Evolutionary conservation across 306 rosid genomes (phyloP), one percentile per base, ranked within the genome.

Genomic region (Sphenostylis stenocarpa): DNA sequence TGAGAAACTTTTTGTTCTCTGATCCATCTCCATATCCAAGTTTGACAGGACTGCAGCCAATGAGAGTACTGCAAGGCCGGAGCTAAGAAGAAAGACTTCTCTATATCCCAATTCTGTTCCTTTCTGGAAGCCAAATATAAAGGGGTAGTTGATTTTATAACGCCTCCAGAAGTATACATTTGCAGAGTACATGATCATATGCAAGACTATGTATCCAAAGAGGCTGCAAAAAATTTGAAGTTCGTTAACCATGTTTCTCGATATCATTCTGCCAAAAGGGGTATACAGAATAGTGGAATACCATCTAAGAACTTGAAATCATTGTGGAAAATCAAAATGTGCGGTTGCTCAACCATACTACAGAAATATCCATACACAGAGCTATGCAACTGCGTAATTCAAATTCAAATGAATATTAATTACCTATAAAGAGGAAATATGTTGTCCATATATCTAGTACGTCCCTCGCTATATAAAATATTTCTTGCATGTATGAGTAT

Each of bases 71-170:
- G 82, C 66, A 34, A 70, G 82, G 34, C 77, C 87, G 39, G 77
- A 34, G 65, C 76, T 75, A 49, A 57, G 79, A 88, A 77, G 90
- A 24, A 84, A 60, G 5, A 78, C 84, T 74, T 89, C 82, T 75
- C 90, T 82, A 73, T 88, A 86, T n/a, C 93, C 89, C 62, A 91
- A 66, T 38, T 89, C 95, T 19, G 91, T 87, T 80, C 96, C 98
- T 82, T 82, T 84, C 78, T 87, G 86, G 79, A 93, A 79, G 71
- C 96, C 95, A 43, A 91, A 91, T 83, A 93, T 93, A 68, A 93
- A 93, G 9, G 88, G 2, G 70, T 89, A 89, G 73, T 93, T 93
- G 80, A 93, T 87, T 63, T 86, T 87, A 49, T 82, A 93, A 23
- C 85, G 88, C 83, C 88, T 84, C 98, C 98, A 93, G 19, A 92